Conservation (phyloP, 306 rosid species). For the Clitoria ternatea region DNA sequence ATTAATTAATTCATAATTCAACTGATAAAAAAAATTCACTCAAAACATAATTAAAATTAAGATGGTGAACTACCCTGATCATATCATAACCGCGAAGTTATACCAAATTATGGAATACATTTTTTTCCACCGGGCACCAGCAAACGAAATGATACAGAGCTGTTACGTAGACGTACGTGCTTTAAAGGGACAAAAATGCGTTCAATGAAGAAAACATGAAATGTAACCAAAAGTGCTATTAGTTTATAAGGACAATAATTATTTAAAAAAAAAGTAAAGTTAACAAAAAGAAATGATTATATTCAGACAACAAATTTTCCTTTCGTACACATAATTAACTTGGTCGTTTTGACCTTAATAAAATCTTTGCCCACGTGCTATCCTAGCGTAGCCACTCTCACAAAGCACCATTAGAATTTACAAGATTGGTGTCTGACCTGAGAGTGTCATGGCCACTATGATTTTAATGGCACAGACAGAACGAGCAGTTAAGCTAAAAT, state of each 20-base stretch:
- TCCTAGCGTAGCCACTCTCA: background rate
- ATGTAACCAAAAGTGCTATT: background rate
- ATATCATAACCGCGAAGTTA: background rate
- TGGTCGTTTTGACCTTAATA: background rate
- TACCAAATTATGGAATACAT: background rate
- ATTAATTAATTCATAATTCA: no score
- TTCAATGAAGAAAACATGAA: background rate
- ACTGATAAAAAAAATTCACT: no score
- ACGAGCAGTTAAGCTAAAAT: background rate
- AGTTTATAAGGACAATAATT: background rate
- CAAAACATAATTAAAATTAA: no score
- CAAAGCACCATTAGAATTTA: background rate
- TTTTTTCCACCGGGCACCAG: background rate
- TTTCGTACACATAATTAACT: background rate
- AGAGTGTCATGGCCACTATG: slow-evolving; percentile 38
- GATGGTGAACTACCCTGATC: background rate
- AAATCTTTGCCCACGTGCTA: background rate
- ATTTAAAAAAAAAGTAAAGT: background rate
- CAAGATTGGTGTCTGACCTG: background rate
- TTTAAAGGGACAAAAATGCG: background rate
- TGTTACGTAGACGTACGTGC: no score
- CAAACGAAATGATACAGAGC: background rate
- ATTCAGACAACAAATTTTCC: background rate
- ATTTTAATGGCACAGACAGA: slow-evolving; percentile 32
- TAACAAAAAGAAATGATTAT: background rate